Evolutionary conservation across 129 eudicot genomes (phyloP).

Genomic region (Tagetes erecta): DNA sequence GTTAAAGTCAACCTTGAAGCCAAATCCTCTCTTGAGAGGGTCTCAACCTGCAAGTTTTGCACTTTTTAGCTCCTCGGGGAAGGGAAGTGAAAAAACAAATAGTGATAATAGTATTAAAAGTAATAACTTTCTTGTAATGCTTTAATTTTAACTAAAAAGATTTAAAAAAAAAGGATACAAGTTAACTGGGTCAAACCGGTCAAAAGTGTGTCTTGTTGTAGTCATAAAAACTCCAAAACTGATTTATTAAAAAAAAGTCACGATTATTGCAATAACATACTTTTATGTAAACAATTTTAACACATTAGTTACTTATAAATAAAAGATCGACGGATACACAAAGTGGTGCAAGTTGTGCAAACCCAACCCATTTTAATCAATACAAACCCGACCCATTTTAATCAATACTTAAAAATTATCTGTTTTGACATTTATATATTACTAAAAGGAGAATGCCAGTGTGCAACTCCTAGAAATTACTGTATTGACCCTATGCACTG

Average conservation of each 20-base stretch:
- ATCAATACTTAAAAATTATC: neutral
- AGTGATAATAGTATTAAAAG: neutral
- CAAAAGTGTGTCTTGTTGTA: neutral
- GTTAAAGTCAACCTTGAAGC: conserved; percentile 94
- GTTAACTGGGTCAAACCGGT: neutral
- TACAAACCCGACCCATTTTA: neutral
- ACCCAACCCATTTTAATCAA: neutral
- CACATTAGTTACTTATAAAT: neutral
- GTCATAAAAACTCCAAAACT: neutral
- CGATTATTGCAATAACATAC: neutral
- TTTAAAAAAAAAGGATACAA: neutral
- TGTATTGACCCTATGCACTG: no score
- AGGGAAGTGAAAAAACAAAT: neutral
- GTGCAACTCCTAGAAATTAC: no score
- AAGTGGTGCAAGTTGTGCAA: neutral
- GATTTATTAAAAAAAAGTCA: neutral
- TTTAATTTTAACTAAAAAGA: neutral
- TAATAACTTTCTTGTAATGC: neutral
- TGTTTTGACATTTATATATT: neutral
- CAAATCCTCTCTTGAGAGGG: conserved; percentile 84
- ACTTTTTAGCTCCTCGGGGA: neutral
- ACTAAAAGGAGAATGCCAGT: no score
- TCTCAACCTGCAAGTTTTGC: conserved; percentile 68
- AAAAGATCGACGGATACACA: neutral
- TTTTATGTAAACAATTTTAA: neutral